Evolutionary conservation across 2,329 filamentous ascomycete genomes (phyloP).

Genomic region (Trichoderma arundinaceum): DNA sequence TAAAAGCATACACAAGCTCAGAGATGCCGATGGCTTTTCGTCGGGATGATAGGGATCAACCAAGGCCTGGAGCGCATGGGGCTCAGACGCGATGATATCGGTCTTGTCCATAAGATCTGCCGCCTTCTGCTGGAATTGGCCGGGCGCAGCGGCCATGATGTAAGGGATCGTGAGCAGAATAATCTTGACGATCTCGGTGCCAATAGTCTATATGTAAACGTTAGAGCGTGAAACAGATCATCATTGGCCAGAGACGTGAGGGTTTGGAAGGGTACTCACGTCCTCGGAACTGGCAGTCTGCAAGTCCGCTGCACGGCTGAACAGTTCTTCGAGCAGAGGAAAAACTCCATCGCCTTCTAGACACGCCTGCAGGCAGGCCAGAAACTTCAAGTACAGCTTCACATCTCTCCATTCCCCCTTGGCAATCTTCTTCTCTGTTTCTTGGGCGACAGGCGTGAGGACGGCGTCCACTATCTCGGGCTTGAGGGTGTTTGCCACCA

Average conservation of each 20-base stretch:
- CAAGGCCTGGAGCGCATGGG: slow-evolving; percentile 80
- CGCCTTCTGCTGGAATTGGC: slow-evolving; percentile 74
- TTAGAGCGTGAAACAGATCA: background rate
- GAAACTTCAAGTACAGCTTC: slow-evolving; percentile 86
- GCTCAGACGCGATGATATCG: slow-evolving; percentile 88
- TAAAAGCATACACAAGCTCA: slow-evolving; percentile 77
- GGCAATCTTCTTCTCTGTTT: slow-evolving; percentile 70
- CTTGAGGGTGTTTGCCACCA: slow-evolving; percentile 79
- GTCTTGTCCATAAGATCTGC: slow-evolving; percentile 87
- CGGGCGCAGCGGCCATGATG: slow-evolving; percentile 74
- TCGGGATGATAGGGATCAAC: slow-evolving; percentile 83
- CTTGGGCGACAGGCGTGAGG: slow-evolving; percentile 65
- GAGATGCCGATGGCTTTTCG: slow-evolving; percentile 65
- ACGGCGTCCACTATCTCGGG: slow-evolving; percentile 75
- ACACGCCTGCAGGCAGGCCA: slow-evolving; percentile 82
- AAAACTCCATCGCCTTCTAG: slow-evolving; percentile 87
- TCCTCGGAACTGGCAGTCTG: slow-evolving; percentile 94
- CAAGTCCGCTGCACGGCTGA: slow-evolving; percentile 85
- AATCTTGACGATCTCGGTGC: slow-evolving; percentile 92
- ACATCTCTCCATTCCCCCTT: slow-evolving; percentile 85
- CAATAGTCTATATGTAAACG: slow-evolving; percentile 58
- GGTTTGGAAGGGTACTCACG: slow-evolving; percentile 59
- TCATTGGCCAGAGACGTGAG: too few relatives aligned
- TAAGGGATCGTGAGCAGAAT: slow-evolving; percentile 95
- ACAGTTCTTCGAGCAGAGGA: slow-evolving; percentile 84